These are phyloP conservation scores for Panicum hallii DNA, from an alignment of 202 grass and related monocot species.

Conservation along the genomic window DNA sequence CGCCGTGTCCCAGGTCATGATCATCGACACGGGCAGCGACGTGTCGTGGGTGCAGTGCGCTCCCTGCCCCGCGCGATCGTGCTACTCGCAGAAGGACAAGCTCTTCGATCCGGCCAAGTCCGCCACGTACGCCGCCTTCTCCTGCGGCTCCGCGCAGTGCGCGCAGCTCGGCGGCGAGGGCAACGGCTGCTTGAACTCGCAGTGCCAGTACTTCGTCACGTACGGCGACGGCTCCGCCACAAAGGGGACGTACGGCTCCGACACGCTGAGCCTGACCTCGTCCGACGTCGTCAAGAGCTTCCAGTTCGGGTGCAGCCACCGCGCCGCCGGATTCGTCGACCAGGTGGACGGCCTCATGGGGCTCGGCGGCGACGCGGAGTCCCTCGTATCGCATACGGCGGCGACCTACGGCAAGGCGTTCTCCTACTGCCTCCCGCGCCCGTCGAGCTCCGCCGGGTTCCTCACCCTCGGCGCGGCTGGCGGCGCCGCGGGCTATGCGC, in stretches of 20 bases:
- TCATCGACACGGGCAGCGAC: conserved; percentile 57
- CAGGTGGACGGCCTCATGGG: conserved; percentile 22
- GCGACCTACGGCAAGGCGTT: conserved; percentile 31
- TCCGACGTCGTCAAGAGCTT: conserved; percentile 19
- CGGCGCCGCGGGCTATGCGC: neutral
- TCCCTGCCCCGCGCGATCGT: conserved; percentile 23
- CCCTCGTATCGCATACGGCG: conserved; percentile 36
- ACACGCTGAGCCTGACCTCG: conserved; percentile 21
- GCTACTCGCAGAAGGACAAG: conserved; percentile 23
- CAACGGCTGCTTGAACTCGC: conserved; percentile 21
- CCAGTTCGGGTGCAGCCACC: conserved; percentile 39
- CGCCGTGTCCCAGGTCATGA: neutral
- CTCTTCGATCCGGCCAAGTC: conserved; percentile 49
- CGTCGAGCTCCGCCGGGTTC: conserved; percentile 21
- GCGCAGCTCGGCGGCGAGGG: neutral
- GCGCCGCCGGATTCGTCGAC: neutral
- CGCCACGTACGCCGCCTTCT: neutral
- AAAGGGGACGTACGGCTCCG: conserved; percentile 26
- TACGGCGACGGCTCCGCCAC: conserved; percentile 40
- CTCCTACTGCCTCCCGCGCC: conserved; percentile 44
- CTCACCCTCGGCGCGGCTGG: neutral
- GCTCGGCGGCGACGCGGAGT: conserved; percentile 19
- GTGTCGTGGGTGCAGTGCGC: conserved; percentile 57
- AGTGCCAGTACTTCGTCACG: conserved; percentile 29
- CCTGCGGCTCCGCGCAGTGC: neutral